phyloP scores from a whole-genome alignment of 164 flowering plant genomes.

The Sextonia rubra region DNA sequence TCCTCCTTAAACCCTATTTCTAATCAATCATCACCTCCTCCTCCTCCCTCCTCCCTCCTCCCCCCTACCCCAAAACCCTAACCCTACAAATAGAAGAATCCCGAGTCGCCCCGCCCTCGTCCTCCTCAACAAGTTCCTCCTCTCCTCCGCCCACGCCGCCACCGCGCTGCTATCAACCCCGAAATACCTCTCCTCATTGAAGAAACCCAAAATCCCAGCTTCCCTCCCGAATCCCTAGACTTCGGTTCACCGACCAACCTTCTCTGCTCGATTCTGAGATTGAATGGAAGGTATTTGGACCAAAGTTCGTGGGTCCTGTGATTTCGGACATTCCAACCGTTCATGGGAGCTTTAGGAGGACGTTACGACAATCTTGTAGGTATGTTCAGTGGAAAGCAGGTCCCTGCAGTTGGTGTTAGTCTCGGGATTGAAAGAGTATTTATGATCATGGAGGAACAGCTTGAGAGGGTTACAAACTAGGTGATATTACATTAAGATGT shows the following conservation, averaged over 20 bases:
- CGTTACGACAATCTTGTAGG: slow-evolving; percentile 94
- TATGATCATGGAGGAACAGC: slow-evolving; percentile 72
- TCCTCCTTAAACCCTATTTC: slow-evolving; percentile 11
- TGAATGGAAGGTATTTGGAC: slow-evolving; percentile 13
- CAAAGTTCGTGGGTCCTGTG: slow-evolving; percentile 51
- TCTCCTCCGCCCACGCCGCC: slow-evolving; percentile 19
- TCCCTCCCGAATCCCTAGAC: not conserved
- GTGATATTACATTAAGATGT: slow-evolving; percentile 21
- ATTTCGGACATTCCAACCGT: slow-evolving; percentile 40
- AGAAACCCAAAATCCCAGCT: slow-evolving; percentile 22
- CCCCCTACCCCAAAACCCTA: slow-evolving; percentile 16
- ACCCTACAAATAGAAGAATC: slow-evolving; percentile 28
- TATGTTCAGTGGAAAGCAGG: slow-evolving; percentile 78
- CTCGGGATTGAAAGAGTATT: slow-evolving; percentile 95
- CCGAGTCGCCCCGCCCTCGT: slow-evolving; percentile 56
- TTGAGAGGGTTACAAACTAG: slow-evolving; percentile 54
- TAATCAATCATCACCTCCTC: not conserved
- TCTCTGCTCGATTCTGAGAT: slow-evolving; percentile 10
- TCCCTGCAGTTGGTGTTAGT: slow-evolving; percentile 92
- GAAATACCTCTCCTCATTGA: slow-evolving; percentile 21
- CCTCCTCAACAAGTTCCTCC: slow-evolving; percentile 53
- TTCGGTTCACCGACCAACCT: slow-evolving; percentile 9
- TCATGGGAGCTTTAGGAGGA: slow-evolving; percentile 73
- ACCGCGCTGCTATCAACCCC: slow-evolving; percentile 28
- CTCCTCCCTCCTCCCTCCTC: too few relatives aligned